Base-by-base conservation (phyloP, 2,329 filamentous ascomycete species). In the Fusarium transvaalense region DNA sequence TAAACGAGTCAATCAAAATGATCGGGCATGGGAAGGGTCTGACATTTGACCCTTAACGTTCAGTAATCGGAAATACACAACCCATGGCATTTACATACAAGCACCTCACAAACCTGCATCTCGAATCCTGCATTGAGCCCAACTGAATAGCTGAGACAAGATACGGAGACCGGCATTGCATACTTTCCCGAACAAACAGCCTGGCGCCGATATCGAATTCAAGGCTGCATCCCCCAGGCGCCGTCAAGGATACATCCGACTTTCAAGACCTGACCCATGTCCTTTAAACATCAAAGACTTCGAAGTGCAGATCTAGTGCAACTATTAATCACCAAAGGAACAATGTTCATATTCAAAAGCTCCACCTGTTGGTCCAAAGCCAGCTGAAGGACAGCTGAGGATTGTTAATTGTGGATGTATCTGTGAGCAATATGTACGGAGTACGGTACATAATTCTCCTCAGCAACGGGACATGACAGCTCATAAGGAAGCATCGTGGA, bases 1-100 rank as follows among this genome's bases (percentile, higher is more conserved):
- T 52, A 57, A 29, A 66, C 45, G 55, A 56, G 45, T 51, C 61
- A 58, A 64, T 58, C 52, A 64, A 45, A 64, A 37, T 45, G 34
- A 29, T 21, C n/a, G 23, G 47, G 32, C 50, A 41, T 42, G 56
- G 29, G 25, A 45, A 65, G 53, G 54, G 47, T 34, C 46, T 58
- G 31, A 52, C 46, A 48, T 35, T 35, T 35, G 35, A 52, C 48
- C 35, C 32, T 46, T 51, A 70, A 64, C 48, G 43, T 55, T 57
- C 53, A 64, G 66, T 51, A 67, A 69, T 70, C 62, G 41, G 38
- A 51, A 64, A 64, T 43, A 35, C 35, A 41, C 19, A 17, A 51
- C 46, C 62, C 47, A 54, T 55, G 56, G 41, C 53, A 56, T 31
- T 51, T 27, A 21, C 47, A 39, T 27, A 21, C 47, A 39, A 39